Evolutionary conservation across 306 rosid species (phyloP).

Genomic region (Spatholobus suberectus): DNA sequence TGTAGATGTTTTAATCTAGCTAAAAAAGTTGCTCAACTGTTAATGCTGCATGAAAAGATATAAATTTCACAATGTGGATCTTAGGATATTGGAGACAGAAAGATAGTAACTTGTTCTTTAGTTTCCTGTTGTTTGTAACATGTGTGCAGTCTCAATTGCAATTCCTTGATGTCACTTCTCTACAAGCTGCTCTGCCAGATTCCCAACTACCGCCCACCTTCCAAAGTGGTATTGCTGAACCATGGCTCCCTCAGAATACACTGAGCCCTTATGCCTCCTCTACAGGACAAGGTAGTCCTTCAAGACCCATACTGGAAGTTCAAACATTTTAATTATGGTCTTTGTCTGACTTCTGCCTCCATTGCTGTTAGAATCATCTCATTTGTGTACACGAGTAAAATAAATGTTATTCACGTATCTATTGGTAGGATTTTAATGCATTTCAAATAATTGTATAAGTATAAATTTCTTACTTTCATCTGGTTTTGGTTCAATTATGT

Average conservation of each 20-base stretch:
- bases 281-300: conserved; percentile 64
- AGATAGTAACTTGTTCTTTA: neutral
- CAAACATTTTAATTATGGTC: neutral
- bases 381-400: neutral
- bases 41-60: neutral
- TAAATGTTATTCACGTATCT: conserved; percentile 5
- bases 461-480: neutral
- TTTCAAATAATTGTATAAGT: neutral
- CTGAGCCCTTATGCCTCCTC: conserved; percentile 52
- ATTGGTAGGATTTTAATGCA: conserved; percentile 1
- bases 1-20: neutral
- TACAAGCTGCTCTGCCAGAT: conserved; percentile 72
- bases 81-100: neutral
- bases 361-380: conserved; percentile 22
- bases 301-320: conserved; percentile 23
- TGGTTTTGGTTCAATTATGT: conserved; percentile 38
- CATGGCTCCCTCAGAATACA: conserved; percentile 68
- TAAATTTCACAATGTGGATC: conserved; percentile 3
- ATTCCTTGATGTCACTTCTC: conserved; percentile 70
- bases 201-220: conserved; percentile 53
- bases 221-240: conserved; percentile 56
- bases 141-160: conserved; percentile 38
- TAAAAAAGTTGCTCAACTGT: neutral
- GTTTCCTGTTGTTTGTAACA: conserved; percentile 15
- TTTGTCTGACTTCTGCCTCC: conserved; percentile 2